Evolutionary conservation across 78 protist species (phyloP).

Genomic region (Polysphondylium violaceum): DNA sequence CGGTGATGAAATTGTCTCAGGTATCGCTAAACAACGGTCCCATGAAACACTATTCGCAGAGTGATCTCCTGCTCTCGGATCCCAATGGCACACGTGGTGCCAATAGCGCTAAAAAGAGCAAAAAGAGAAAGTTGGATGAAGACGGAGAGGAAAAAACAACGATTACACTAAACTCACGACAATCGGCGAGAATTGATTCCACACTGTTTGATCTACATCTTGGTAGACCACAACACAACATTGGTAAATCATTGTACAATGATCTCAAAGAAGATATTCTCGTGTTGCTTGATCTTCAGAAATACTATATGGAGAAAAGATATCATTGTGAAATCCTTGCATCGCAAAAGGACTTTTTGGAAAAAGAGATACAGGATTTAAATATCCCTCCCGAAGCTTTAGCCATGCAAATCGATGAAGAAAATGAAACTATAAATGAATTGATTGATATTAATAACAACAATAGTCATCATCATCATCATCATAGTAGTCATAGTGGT

Average conservation of each 20-base stretch:
- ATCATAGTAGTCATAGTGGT: no score
- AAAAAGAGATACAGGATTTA: conserved; percentile 39
- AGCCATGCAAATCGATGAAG: conserved; percentile 52
- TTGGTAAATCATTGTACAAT: conserved; percentile 28
- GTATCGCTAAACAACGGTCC: conserved; percentile 48
- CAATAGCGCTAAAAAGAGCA: conserved; percentile 9
- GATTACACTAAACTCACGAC: conserved; percentile 17
- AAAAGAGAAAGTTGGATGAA: not conserved
- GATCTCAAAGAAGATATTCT: conserved; percentile 70
- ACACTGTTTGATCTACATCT: conserved; percentile 50
- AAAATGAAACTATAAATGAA: conserved; percentile 47
- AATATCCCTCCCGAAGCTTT: conserved; percentile 36
- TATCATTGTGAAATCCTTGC: conserved; percentile 69
- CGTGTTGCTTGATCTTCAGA: conserved; percentile 46
- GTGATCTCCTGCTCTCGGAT: not conserved
- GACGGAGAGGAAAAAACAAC: conserved; percentile 6
- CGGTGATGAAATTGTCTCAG: conserved; percentile 26
- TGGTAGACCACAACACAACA: conserved; percentile 28
- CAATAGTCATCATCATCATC: not conserved
- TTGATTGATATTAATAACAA: conserved; percentile 7
- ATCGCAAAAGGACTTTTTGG: conserved; percentile 42
- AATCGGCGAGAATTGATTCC: conserved; percentile 33
- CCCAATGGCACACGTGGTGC: not conserved
- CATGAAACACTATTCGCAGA: conserved; percentile 41
- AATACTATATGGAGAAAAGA: conserved; percentile 56